Evolutionary conservation across 306 rosid genomes (phyloP), one percentile per base, ranked within the genome.

Genomic region (Ceratonia siliqua): DNA sequence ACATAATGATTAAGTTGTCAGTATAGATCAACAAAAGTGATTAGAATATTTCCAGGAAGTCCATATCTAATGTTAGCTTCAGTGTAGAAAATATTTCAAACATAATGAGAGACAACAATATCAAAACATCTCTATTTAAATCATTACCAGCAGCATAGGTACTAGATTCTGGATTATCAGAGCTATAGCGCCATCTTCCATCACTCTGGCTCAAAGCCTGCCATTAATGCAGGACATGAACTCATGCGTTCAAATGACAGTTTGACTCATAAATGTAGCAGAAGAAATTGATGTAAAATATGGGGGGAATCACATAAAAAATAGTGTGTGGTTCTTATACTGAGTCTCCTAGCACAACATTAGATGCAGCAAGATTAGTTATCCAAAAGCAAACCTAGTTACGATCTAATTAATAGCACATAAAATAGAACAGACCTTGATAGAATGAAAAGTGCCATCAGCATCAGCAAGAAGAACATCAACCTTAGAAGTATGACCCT

Each of bases 131-230:
- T 73, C 9, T 17, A 27, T 25, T 25, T 39, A 82, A 50, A 66
- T 79, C 46, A 86, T 87, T 86, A 95, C 99, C 99, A 42, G 99
- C 96, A 74, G 98, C 99, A 89, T 79, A 89, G 78, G 97, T 92
- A 84, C 98, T 95, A 68, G 99, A 89, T 71, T 92, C 98, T 0
- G 98, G 96, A 35, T 92, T 95, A 74, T 84, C 86, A 24, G 96
- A 85, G 76, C 99, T 89, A 67, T 87, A 90, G 72, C 96, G 97
- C 99, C 99, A 95, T 70, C 94, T 92, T 86, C 99, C 99, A 89
- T 95, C 99, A 77, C 96, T 95, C 85, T 95, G 99, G 90, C 99
- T 90, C 84, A 92, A 66, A 82, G 99, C 88, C 99, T 95, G 92
- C 79, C 79, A 82, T 70, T 28, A 55, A 72, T 36, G 61, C 64